A percentile compares a stretch with the other conserved stretches of the same genome.
These are phyloP conservation scores for Penicillium verrucosum DNA, from an alignment of 2,329 filamentous ascomycete species.

Conservation along the genomic window DNA sequence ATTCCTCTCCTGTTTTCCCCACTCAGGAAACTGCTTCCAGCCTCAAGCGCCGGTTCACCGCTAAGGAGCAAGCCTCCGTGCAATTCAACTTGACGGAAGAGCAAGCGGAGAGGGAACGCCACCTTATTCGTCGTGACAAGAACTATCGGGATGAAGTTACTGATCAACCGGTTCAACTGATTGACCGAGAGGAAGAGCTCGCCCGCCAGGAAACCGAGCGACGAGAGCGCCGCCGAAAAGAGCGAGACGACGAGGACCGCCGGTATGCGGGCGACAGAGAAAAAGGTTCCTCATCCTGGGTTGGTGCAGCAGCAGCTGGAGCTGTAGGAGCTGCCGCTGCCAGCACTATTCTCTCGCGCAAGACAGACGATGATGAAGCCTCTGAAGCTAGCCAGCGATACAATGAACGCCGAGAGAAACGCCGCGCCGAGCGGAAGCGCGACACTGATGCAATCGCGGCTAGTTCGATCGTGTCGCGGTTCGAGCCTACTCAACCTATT, in stretches of 20 bases:
- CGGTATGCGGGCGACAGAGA: constrained; percentile 20
- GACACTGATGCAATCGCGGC: constrained; percentile 22
- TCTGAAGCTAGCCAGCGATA: constrained; percentile 34
- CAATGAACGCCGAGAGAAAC: constrained; percentile 37
- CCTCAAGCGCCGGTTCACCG: constrained; percentile 33
- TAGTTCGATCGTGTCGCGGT: constrained; percentile 25
- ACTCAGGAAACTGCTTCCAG: constrained; percentile 28
- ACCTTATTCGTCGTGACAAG: constrained; percentile 27
- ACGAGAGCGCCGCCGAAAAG: constrained; percentile 19
- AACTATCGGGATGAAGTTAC: constrained; percentile 20
- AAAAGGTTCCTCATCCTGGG: constrained; percentile 34
- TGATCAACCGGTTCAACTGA: constrained; percentile 25
- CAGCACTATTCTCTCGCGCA: constrained; percentile 40
- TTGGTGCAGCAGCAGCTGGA: constrained; percentile 46
- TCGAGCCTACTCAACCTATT: constrained; percentile 18
- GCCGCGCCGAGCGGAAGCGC: constrained; percentile 40
- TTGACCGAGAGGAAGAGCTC: constrained; percentile 30
- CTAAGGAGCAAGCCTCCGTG: constrained; percentile 47
- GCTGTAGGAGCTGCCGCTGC: constrained; percentile 50
- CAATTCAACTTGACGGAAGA: constrained; percentile 58
- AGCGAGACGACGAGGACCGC: constrained; percentile 21
- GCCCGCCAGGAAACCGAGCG: constrained; percentile 17
- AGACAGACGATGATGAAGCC: constrained; percentile 26
- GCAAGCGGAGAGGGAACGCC: constrained; percentile 50
- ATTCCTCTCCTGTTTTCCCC: constrained; percentile 46